Evolutionary conservation across 2,329 filamentous ascomycete genomes (phyloP).

Genomic region (Tricladium varicosporioides): DNA sequence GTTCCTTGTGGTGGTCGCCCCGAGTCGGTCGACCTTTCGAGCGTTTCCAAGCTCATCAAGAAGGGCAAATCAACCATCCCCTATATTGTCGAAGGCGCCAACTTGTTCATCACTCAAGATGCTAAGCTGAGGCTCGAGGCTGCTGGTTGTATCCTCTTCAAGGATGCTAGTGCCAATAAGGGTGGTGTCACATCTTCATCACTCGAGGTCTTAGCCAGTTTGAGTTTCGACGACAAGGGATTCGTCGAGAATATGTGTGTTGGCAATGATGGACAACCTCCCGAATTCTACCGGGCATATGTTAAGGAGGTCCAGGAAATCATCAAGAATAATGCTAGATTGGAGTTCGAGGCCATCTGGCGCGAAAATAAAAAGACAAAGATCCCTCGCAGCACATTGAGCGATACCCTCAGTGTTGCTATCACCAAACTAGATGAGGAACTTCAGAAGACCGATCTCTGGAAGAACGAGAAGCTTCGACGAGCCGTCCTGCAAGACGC

Average conservation of each 20-base stretch:
- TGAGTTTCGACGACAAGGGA: slow-evolving; percentile 87
- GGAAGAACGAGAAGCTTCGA: slow-evolving; percentile 78
- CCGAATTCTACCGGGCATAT: slow-evolving; percentile 90
- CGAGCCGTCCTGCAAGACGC: slow-evolving; percentile 79
- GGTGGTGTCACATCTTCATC: slow-evolving; percentile 97
- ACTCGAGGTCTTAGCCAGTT: slow-evolving; percentile 88
- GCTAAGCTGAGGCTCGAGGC: slow-evolving; percentile 93
- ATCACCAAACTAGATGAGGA: slow-evolving; percentile 98
- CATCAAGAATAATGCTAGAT: slow-evolving; percentile 84
- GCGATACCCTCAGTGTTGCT: slow-evolving; percentile 83
- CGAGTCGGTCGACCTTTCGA: slow-evolving; percentile 91
- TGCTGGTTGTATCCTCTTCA: slow-evolving; percentile 93
- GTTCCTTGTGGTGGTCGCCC: slow-evolving; percentile 96
- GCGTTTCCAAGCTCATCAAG: slow-evolving; percentile 82
- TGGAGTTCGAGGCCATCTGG: slow-evolving; percentile 99
- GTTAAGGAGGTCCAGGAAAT: slow-evolving; percentile 88
- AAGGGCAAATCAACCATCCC: slow-evolving; percentile 85
- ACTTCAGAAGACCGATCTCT: slow-evolving; percentile 87
- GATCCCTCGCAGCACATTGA: slow-evolving; percentile 77
- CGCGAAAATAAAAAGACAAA: slow-evolving; percentile 84
- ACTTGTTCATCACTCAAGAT: slow-evolving; percentile 98
- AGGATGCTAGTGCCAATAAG: slow-evolving; percentile 98
- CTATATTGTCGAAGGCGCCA: slow-evolving; percentile 97
- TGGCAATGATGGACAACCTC: slow-evolving; percentile 69
- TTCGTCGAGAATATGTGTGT: slow-evolving; percentile 96